Evolutionary conservation across 83 land plant species (phyloP), one percentile per base, ranked within the genome.

Genomic region (Thuja plicata): DNA sequence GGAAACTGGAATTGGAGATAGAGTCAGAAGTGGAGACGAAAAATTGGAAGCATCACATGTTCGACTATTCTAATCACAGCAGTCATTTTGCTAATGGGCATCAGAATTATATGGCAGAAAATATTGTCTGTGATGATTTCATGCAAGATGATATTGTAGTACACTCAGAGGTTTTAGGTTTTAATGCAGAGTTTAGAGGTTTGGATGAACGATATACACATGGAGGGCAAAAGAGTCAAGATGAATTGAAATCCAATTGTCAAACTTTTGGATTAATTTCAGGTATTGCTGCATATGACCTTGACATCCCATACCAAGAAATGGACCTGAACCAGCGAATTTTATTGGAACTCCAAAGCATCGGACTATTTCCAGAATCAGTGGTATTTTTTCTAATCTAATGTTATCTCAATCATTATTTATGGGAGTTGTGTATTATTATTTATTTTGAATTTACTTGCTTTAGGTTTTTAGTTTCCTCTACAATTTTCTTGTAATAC

Each of bases 241-340:
- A 88, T 46, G 52, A 32, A 38, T 40, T 38, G 0, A 74, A 37
- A 62, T 86, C 87, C 27, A 62, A 86, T 62, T 86, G 41, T 62
- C 74, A 87, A 66, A 66, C 78, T 41, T 34, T 60, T 86, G 87
- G 87, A 86, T 19, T 38, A 11, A 60, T 88, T 60, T 89, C 93
- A 88, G 89, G 86, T 40, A 76, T 89, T 82, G 90, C 90, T 48
- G 87, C 89, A 84, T 88, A 91, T 92, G 99, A 95, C 27, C 86
- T 77, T 19, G 90, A 95, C 24, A 87, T 77, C 19, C 91, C 90
- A 84, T 98, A 92, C 89, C 91, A 95, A 80, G 89, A 90, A 12
- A 94, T 97, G 96, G 90, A 89, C 55, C 54, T 97, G 43, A 91
- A 99, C 93, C 96, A 96, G 71, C 93, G 95, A 91, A 93, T 99